Evolutionary conservation across 192 early-diverging fungal species (phyloP).

Genomic region (Haplosporangium gracile): DNA sequence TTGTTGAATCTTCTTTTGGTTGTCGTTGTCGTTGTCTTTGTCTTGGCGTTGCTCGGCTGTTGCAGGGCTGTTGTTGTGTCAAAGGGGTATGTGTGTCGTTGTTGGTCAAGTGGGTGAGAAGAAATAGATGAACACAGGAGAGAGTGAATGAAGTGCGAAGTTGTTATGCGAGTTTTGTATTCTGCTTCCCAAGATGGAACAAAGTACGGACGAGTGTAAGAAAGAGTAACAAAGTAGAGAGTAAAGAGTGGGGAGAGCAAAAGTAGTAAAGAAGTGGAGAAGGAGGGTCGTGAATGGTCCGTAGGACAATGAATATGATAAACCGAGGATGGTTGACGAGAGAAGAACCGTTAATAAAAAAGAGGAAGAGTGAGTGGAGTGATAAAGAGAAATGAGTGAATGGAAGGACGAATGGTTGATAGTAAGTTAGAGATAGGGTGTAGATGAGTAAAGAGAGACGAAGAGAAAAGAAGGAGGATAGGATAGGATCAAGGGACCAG

Average conservation of each 20-base stretch:
- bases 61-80: background rate
- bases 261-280: background rate
- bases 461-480: background rate
- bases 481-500: background rate
- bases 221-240: background rate
- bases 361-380: background rate
- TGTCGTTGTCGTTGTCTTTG: background rate
- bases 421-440: background rate
- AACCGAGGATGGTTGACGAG: background rate
- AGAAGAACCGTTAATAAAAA: background rate
- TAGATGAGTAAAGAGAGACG: background rate
- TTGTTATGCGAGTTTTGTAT: background rate
- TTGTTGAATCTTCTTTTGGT: background rate
- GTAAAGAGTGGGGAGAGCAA: background rate
- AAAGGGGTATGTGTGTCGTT: no score
- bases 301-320: background rate
- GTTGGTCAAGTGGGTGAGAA: no score
- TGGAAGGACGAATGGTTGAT: background rate
- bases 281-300: background rate
- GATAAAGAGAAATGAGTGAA: background rate
- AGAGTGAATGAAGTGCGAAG: no score
- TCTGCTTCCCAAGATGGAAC: background rate
- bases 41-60: slow-evolving; percentile 3
- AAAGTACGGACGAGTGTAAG: background rate
- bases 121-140: no score